phyloP scores from a whole-genome alignment of 2,329 filamentous ascomycete genomes.

The Simplicillium sp. region DNA sequence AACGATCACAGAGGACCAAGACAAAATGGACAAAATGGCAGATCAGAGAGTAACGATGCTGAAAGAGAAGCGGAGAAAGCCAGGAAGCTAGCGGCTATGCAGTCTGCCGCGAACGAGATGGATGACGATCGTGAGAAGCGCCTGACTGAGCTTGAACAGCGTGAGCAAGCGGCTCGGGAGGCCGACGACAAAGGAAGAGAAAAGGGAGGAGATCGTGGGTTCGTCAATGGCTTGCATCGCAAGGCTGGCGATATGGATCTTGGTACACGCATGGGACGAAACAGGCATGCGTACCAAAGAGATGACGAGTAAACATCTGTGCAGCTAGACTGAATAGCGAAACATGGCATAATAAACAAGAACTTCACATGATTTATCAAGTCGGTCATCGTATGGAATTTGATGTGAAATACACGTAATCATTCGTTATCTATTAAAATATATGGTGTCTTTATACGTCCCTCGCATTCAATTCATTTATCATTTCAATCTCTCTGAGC shows the following conservation, averaged over 20 bases:
- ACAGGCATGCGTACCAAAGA: constrained; percentile 31
- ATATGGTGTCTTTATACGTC: too few species aligned
- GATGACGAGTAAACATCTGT: constrained; percentile 29
- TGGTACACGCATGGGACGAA: constrained; percentile 40
- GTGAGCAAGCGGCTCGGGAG: constrained; percentile 54
- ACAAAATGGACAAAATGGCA: constrained; percentile 11
- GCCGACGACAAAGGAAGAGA: constrained; percentile 57
- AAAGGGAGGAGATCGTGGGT: constrained; percentile 54
- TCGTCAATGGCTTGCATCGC: constrained; percentile 54
- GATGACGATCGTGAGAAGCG: constrained; percentile 62
- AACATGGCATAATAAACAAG: too few species aligned
- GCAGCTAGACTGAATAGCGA: too few species aligned
- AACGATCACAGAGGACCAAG: constrained; percentile 7
- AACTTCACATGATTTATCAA: too few species aligned
- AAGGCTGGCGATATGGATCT: constrained; percentile 43
- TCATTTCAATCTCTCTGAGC: too few species aligned
- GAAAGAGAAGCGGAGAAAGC: constrained; percentile 48
- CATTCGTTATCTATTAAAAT: too few species aligned
- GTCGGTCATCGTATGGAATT: too few species aligned
- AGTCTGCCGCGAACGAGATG: constrained; percentile 58
- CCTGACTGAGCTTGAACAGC: constrained; percentile 54
- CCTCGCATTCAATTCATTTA: too few species aligned
- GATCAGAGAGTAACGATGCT: constrained; percentile 11
- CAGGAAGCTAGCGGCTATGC: constrained; percentile 63
- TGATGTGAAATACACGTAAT: too few species aligned